These are phyloP conservation scores for Tuber microsphaerosporum DNA, from an alignment of 495 filamentous ascomycete species.

Conservation along the genomic window DNA sequence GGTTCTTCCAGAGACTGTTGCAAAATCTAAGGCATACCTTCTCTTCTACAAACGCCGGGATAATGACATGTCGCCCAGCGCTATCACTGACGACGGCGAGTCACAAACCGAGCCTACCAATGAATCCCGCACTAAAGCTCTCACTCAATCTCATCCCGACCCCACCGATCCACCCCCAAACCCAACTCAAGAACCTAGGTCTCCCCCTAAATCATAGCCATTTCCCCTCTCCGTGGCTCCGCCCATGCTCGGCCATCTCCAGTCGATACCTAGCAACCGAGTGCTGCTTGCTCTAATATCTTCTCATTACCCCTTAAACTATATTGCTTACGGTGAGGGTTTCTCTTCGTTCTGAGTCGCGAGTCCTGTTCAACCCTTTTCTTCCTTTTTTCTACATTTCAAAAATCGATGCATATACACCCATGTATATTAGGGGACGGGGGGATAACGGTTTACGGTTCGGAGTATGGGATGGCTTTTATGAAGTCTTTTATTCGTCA, in stretches of 20 bases:
- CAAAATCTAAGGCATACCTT: slow-evolving; percentile 38
- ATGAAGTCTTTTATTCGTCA: background rate
- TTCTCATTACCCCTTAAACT: background rate
- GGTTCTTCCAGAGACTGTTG: slow-evolving; percentile 30
- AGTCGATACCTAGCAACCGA: background rate
- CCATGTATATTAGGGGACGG: background rate
- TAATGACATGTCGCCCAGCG: background rate
- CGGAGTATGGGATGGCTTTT: background rate
- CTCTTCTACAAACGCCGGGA: slow-evolving; percentile 34
- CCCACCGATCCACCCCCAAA: background rate
- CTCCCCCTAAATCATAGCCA: background rate
- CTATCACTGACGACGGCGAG: background rate
- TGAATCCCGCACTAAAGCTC: background rate
- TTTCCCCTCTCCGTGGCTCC: background rate
- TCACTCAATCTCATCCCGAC: background rate
- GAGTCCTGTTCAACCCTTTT: background rate
- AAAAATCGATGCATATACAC: background rate
- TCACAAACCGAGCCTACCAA: background rate
- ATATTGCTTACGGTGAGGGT: background rate
- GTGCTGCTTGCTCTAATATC: background rate
- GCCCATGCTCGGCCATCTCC: background rate
- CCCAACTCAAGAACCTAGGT: background rate
- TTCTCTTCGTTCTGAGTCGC: background rate
- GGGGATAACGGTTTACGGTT: background rate
- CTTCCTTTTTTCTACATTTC: background rate